Percentiles rank a stretch among this genome's conserved stretches.
phyloP scores from a whole-genome alignment of 306 rosid genomes.

The Cucumis melo region DNA sequence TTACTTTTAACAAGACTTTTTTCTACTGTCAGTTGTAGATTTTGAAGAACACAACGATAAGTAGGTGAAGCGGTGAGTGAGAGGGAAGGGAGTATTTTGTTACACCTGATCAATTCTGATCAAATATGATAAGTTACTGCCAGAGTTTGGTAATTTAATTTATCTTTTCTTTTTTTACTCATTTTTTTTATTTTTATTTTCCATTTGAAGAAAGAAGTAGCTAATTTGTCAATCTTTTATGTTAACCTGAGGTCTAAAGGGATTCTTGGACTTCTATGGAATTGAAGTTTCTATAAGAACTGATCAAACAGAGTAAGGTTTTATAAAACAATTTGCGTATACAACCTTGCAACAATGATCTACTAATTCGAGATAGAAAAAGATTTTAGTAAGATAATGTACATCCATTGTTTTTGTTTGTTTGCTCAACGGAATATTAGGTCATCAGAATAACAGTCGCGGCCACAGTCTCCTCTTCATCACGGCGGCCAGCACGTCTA shows the following conservation, averaged over 20 bases:
- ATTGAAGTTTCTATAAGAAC: not conserved
- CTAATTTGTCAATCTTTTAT: not conserved
- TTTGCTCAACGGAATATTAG: too few species aligned
- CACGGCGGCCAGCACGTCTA: too few species aligned
- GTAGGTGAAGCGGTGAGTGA: constrained; percentile 52
- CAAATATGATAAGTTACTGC: not conserved
- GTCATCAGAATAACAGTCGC: too few species aligned
- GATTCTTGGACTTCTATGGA: not conserved
- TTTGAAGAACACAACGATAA: constrained; percentile 89
- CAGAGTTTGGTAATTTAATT: not conserved
- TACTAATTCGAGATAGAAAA: too few species aligned
- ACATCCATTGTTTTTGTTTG: too few species aligned
- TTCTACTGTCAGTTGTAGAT: constrained; percentile 34
- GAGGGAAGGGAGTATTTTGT: too few species aligned
- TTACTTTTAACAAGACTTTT: too few species aligned
- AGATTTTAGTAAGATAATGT: too few species aligned
- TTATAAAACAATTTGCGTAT: too few species aligned
- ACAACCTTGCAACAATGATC: too few species aligned
- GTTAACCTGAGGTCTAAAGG: not conserved
- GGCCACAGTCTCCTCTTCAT: too few species aligned
- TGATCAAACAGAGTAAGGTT: not conserved
- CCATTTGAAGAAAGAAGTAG: not conserved
- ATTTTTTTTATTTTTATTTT: not conserved
- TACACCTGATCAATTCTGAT: not conserved
- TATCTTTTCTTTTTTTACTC: not conserved